phyloP scores from a whole-genome alignment of 176 grass and related monocot genomes.

The Neostapfia colusana region DNA sequence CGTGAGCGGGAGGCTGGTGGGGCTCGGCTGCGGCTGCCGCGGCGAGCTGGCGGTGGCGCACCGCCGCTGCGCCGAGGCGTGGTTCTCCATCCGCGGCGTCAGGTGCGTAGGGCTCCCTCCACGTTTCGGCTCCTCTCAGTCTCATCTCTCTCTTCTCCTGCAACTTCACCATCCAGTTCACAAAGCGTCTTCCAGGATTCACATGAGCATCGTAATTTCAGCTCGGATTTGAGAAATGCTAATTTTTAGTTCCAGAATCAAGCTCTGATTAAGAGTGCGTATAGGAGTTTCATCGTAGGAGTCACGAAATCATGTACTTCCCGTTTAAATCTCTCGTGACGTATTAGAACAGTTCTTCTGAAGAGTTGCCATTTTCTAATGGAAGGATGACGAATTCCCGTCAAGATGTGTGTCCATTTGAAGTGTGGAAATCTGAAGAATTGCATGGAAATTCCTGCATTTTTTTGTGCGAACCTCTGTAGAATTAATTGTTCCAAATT shows the following conservation, averaged over 20 bases:
- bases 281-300: not conserved
- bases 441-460: no score
- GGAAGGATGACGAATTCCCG: no score
- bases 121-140: not conserved
- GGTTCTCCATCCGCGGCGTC: conserved; percentile 74
- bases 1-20: conserved; percentile 40
- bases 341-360: not conserved
- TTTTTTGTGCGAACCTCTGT: not conserved
- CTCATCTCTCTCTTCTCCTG: not conserved
- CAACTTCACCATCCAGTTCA: no score
- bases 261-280: not conserved
- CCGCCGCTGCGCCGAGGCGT: conserved; percentile 66
- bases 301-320: not conserved
- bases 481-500: not conserved
- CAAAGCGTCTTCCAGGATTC: not conserved
- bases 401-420: not conserved
- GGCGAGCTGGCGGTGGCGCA: conserved; percentile 66
- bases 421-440: not conserved
- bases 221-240: not conserved
- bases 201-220: not conserved
- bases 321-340: not conserved
- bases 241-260: not conserved
- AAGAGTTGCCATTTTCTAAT: not conserved
- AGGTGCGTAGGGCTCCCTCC: conserved; percentile 33
- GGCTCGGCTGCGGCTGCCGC: conserved; percentile 71